A percentile compares a stretch with the other conserved stretches of the same genome.
phyloP scores from a whole-genome alignment of 176 grass and related monocot genomes.

The Juncus effusus region DNA sequence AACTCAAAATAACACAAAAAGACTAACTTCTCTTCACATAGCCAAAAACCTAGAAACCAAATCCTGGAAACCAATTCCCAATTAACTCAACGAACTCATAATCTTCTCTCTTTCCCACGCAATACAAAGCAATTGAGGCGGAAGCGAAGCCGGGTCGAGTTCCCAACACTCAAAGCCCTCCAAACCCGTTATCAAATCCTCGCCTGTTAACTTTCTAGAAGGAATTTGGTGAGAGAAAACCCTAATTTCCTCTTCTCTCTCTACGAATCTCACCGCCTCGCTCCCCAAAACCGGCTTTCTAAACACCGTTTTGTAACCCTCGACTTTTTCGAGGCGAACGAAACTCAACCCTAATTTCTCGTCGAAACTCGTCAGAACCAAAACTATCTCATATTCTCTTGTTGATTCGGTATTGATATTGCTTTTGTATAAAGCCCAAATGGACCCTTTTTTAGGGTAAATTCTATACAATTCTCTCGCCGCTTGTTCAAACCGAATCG shows the following conservation, averaged over 20 bases:
- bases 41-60: too few relatives aligned
- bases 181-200: slow-evolving; percentile 35
- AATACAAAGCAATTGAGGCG: slow-evolving; percentile 42
- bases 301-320: slow-evolving; percentile 83
- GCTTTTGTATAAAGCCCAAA: slow-evolving; percentile 65
- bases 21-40: too few relatives aligned
- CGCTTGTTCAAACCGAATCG: slow-evolving; percentile 43
- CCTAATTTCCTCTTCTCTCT: slow-evolving; percentile 44
- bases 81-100: not conserved
- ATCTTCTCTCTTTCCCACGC: slow-evolving; percentile 8
- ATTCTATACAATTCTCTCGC: slow-evolving; percentile 55
- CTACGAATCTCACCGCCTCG: slow-evolving; percentile 48
- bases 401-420: slow-evolving; percentile 3
- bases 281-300: slow-evolving; percentile 41
- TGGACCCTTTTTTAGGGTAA: slow-evolving; percentile 68
- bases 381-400: slow-evolving; percentile 58
- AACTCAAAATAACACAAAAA: too few relatives aligned
- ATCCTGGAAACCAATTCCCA: not conserved
- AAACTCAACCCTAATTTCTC: slow-evolving; percentile 60
- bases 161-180: slow-evolving; percentile 70
- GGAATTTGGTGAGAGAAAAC: slow-evolving; percentile 72
- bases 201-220: slow-evolving; percentile 42
- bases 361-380: slow-evolving; percentile 62
- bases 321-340: slow-evolving; percentile 68
- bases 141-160: slow-evolving; percentile 82